Evolutionary conservation across 2,329 filamentous ascomycete species (phyloP).

Genomic region (Botryosphaeria dothidea): DNA sequence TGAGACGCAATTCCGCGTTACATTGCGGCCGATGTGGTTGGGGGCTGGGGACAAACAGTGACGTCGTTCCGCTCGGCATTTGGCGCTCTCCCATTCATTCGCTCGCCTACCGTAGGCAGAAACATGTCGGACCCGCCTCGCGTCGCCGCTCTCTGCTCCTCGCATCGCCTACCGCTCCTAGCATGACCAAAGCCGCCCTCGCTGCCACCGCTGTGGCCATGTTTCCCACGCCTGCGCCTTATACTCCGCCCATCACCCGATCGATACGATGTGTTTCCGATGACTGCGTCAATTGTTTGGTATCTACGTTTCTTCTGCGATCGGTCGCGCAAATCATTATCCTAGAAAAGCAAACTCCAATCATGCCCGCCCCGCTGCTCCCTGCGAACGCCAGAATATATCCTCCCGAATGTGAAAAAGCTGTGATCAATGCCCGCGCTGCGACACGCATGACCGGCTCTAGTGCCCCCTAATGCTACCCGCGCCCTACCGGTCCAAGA

Average conservation of each 20-base stretch:
- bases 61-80: constrained; percentile 7
- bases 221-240: not conserved
- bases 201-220: not conserved
- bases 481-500: constrained; percentile 17
- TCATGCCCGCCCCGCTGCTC: not conserved
- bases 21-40: constrained; percentile 11
- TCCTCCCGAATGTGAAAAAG: constrained; percentile 4
- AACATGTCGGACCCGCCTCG: not conserved
- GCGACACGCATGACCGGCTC: not conserved
- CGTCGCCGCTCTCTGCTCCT: not conserved
- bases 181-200: not conserved
- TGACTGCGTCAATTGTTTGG: constrained; percentile 10
- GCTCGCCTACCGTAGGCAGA: not conserved
- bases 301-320: constrained; percentile 16
- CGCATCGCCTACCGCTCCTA: not conserved
- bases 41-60: not conserved
- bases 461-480: constrained; percentile 7
- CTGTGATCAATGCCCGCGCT: constrained; percentile 6
- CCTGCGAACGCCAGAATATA: constrained; percentile 10
- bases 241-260: not conserved
- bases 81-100: not conserved
- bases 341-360: constrained; percentile 18
- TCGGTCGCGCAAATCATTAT: constrained; percentile 10
- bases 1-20: constrained; percentile 18
- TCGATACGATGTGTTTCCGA: not conserved